Base-by-base conservation (phyloP, 2,329 filamentous ascomycete genomes). In the Cladosporium austrohemisphaericum region DNA sequence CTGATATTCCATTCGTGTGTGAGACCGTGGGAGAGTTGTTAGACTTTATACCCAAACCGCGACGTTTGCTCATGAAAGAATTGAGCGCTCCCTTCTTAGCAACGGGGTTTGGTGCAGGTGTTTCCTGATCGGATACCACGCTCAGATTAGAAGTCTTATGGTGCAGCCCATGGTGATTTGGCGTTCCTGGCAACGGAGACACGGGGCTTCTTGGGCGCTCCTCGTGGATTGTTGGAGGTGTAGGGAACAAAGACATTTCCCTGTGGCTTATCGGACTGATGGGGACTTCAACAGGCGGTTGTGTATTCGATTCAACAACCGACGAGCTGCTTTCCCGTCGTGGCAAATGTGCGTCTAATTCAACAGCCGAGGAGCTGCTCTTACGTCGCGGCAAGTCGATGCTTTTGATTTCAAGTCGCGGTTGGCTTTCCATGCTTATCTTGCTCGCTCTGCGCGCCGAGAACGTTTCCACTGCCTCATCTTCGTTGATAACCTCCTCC, bases 341-440 rank as follows among this genome's bases (percentile, higher is more conserved):
- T 5, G 51, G 50, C 9, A 66, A 51, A 35, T 64, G n/a, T n/a
- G n/a, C n/a, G n/a, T n/a, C n/a, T n/a, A n/a, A 36, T 10, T 19
- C 18, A 7, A 29, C 14, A n/a, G 33, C 33, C 13, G 44, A 38
- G 2, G 43, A 49, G 19, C 16, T 40, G 14, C 35, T 40, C 19
- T 49, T 55, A 4, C 37, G 52, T 16, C 55, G 57, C 4, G 51
- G 50, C 9, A 66, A 51, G 35, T 64, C 56, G 25, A 69, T 60
- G 36, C 59, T 65, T 45, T 60, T 57, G 35, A 67, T 44, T 33
- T 63, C 52, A 16, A 57, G 55, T 28, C 64, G 61, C n/a, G 64
- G 54, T 43, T 60, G 60, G 6, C 54, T 55, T 35, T 64, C 66
- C 26, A 69, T 64, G 7, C 60, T 66, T 2, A 64, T 57, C 14